Base-by-base conservation (phyloP, 2,329 filamentous ascomycete genomes). In the Fusarium heterosporum region DNA sequence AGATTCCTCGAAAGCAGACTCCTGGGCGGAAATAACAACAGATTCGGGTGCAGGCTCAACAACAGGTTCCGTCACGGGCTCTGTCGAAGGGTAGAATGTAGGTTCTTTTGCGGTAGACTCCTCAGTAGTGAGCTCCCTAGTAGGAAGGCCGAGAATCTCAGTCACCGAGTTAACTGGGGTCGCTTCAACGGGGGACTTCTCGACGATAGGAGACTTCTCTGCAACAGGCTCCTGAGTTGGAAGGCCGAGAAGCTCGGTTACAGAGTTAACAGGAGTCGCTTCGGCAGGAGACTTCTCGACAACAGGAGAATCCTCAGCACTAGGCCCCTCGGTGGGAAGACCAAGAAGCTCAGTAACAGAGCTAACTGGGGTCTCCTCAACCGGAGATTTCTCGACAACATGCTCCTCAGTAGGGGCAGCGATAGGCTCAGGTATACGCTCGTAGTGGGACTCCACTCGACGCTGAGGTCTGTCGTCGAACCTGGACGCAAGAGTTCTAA, bases 401-500 rank as follows among this genome's bases (percentile, higher is more conserved):
- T 16, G 16, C 9, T 36, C 34, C 14, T 53, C 43, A 14, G 26
- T 43, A 13, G 57, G 30, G 11, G 46, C 38, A 26, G 38, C 45
- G 9, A 47, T 29, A 25, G 56, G 39, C 14, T 55, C 19, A 2
- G 29, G 13, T 11, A 9, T 9, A 26, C n/a, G 36, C 19, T 53
- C 53, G 13, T 53, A 53, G n/a, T 28, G 36, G 17, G 38, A 30
- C 19, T 55, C 45, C 4, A 43, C 2, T n/a, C 26, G 34, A 16
- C 32, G 28, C 28, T 67, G 59, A 17, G 52, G 39, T 52, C 47
- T n/a, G 16, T 34, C 19, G 4, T 48, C 19, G 6, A 49, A 25
- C 4, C 39, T 36, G 3, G 42, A 30, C 6, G 53, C 36, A 9
- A 41, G 48, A 7, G 66, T 26, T 30, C 50, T 47, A 6, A 43